Percentiles rank a stretch among this genome's conserved stretches.
Evolutionary conservation across 257 asterid genomes (phyloP).

Genomic region (Lithospermum erythrorhizon): DNA sequence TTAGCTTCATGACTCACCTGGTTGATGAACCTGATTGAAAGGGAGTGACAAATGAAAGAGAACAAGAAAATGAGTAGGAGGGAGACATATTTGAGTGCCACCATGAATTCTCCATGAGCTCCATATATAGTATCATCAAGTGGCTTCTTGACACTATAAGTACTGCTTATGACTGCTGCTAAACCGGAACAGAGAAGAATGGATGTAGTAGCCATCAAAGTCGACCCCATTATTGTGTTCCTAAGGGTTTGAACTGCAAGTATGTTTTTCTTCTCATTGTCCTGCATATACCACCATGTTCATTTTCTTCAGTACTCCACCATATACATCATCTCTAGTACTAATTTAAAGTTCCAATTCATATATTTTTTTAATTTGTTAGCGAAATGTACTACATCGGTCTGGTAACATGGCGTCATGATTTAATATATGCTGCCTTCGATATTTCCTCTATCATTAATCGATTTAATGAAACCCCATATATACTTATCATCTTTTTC

Average conservation of each 20-base stretch:
- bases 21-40: slow-evolving; percentile 68
- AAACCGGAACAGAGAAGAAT: slow-evolving; percentile 73
- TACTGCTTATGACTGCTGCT: slow-evolving; percentile 91
- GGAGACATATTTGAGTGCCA: slow-evolving; percentile 67
- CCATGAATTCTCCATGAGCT: slow-evolving; percentile 86
- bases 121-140: slow-evolving; percentile 67
- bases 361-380: too few relatives aligned
- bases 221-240: slow-evolving; percentile 85
- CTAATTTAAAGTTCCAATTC: too few relatives aligned
- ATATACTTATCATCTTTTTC: too few relatives aligned
- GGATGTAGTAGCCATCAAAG: slow-evolving; percentile 91
- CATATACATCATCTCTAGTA: too few relatives aligned
- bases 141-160: slow-evolving; percentile 77
- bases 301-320: too few relatives aligned
- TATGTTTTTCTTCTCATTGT: slow-evolving; percentile 86
- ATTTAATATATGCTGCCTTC: too few relatives aligned
- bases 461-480: too few relatives aligned
- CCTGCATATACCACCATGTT: slow-evolving; percentile 25
- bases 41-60: slow-evolving; percentile 72
- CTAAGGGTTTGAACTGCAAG: slow-evolving; percentile 64
- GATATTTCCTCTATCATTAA: too few relatives aligned
- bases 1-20: slow-evolving; percentile 30
- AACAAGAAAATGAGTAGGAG: slow-evolving; percentile 56
- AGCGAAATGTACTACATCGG: too few relatives aligned
- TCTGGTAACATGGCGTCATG: too few relatives aligned